Evolutionary conservation across 2,329 filamentous ascomycete species (phyloP).

Genomic region (Scolecobasidium constrictum): DNA sequence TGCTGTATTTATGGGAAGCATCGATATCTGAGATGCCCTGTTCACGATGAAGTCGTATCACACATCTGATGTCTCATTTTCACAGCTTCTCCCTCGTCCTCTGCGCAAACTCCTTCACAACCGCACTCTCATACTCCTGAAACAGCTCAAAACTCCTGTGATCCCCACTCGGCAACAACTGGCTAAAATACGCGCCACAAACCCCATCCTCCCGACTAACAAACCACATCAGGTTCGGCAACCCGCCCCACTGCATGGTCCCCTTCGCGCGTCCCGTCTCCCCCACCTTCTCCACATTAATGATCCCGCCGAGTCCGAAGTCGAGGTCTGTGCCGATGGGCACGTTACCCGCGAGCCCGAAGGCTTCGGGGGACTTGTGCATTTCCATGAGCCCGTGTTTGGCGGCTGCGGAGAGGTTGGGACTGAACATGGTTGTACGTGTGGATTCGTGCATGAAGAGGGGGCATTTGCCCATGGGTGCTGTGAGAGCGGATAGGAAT

Average conservation of each 20-base stretch:
- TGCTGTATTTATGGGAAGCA: too few relatives aligned
- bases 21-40: too few relatives aligned
- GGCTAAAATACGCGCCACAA: slow-evolving; percentile 8
- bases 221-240: slow-evolving; percentile 10
- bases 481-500: slow-evolving; percentile 16
- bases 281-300: slow-evolving; percentile 3
- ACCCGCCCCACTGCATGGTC: slow-evolving; percentile 9
- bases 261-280: slow-evolving; percentile 4
- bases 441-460: slow-evolving; percentile 14
- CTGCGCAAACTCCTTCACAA: slow-evolving; percentile 1
- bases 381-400: slow-evolving; percentile 1
- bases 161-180: slow-evolving; percentile 9
- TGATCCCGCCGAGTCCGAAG: slow-evolving; percentile 8
- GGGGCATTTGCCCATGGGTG: slow-evolving; percentile 10
- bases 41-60: too few relatives aligned
- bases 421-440: slow-evolving; percentile 16
- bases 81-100: slow-evolving; percentile 1
- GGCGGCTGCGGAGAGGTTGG: slow-evolving; percentile 14
- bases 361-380: slow-evolving; percentile 8
- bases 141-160: slow-evolving; percentile 6
- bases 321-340: slow-evolving; percentile 4
- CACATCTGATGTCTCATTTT: too few relatives aligned
- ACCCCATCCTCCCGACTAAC: slow-evolving; percentile 8
- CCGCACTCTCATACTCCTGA: slow-evolving; percentile 9
- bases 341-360: slow-evolving; percentile 9